phyloP scores from a whole-genome alignment of 352 stramenopile species.

The Pelagophyceae sp. region DNA sequence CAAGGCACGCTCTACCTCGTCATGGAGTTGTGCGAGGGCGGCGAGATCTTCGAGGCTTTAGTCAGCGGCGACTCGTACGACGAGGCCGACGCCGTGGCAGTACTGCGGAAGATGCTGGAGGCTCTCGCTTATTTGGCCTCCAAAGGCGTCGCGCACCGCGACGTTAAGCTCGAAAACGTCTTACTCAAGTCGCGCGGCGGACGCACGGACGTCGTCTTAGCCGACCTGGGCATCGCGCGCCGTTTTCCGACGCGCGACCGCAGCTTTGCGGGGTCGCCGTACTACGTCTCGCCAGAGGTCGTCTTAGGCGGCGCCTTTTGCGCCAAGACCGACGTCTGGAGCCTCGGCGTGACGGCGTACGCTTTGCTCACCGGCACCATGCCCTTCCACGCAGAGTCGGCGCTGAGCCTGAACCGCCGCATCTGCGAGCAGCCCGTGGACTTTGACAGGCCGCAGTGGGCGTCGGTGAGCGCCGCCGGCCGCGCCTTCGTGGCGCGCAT shows the following conservation, averaged over 20 bases:
- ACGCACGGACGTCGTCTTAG: background rate
- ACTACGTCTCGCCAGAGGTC: background rate
- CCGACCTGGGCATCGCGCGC: background rate
- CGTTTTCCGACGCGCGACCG: background rate
- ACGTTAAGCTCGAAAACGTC: constrained; percentile 80
- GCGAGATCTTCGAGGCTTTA: constrained; percentile 75
- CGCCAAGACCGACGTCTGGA: background rate
- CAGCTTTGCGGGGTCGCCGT: background rate
- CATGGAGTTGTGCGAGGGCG: constrained; percentile 74
- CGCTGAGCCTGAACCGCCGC: background rate
- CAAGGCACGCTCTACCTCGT: constrained; percentile 62
- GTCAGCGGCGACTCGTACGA: constrained; percentile 24
- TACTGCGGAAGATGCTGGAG: constrained; percentile 64
- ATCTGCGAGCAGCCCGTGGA: background rate
- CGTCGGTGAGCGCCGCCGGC: background rate
- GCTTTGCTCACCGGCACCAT: background rate
- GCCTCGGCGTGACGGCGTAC: background rate
- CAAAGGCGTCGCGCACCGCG: constrained; percentile 39
- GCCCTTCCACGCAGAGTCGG: background rate
- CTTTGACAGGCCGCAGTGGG: background rate
- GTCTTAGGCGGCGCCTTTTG: background rate
- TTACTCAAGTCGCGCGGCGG: background rate
- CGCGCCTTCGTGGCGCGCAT: background rate
- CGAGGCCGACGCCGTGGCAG: constrained; percentile 55
- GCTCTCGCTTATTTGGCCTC: constrained; percentile 74